Conservation (phyloP, 75 land plant species). For the Isoetes taiwanensis region DNA sequence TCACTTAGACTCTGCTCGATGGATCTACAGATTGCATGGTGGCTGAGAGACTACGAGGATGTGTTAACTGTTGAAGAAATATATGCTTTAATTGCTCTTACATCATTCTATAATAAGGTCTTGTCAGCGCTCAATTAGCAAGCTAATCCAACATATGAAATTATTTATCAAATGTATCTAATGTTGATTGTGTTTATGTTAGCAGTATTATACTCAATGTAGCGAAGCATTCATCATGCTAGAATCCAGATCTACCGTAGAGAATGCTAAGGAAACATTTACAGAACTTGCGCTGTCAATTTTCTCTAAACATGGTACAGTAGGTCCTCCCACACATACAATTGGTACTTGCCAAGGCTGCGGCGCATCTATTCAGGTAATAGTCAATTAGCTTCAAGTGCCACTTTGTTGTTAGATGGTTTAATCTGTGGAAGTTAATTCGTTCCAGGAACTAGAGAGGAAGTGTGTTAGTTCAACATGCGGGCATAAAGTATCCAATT, state of each 20-base stretch:
- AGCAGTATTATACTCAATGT: slow-evolving; percentile 17
- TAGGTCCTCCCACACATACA: neutral
- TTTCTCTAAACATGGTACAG: slow-evolving; percentile 9
- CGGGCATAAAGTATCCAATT: slow-evolving; percentile 1
- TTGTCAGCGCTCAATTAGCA: neutral
- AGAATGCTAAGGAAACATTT: slow-evolving; percentile 5
- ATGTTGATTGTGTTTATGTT: too few species aligned
- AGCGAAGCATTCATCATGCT: slow-evolving; percentile 17
- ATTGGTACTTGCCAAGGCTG: slow-evolving; percentile 13
- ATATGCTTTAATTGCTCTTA: slow-evolving; percentile 25
- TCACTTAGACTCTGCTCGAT: neutral
- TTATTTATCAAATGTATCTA: too few species aligned
- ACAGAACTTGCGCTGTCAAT: slow-evolving; percentile 15
- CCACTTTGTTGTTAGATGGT: neutral
- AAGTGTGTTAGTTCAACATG: slow-evolving; percentile 15
- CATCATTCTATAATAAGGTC: slow-evolving; percentile 22
- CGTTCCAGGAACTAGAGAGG: slow-evolving; percentile 7
- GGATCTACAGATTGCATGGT: slow-evolving; percentile 15
- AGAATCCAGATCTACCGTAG: slow-evolving; percentile 9
- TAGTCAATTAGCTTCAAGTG: neutral
- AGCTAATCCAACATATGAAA: too few species aligned
- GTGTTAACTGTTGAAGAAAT: slow-evolving; percentile 8
- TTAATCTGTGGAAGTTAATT: neutral
- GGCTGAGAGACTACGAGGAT: slow-evolving; percentile 21
- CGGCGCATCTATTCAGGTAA: slow-evolving; percentile 11